Percentiles rank a stretch among this genome's conserved stretches.
phyloP scores from a whole-genome alignment of 2,329 filamentous ascomycete genomes.

The Fusarium secorum region DNA sequence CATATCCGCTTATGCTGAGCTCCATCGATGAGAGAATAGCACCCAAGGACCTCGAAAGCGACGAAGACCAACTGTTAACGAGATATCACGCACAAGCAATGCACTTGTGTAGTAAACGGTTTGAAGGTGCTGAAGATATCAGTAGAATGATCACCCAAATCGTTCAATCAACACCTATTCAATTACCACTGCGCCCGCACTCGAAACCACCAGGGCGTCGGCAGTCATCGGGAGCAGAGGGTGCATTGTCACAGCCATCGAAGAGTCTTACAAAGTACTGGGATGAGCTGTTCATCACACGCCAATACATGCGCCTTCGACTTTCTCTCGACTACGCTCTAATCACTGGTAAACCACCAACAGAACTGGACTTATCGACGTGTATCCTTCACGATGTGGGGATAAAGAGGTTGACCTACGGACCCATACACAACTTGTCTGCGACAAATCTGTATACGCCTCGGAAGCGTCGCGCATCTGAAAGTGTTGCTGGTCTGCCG shows the following conservation, averaged over 20 bases:
- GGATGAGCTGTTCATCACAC: conserved; percentile 11
- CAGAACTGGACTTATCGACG: background rate
- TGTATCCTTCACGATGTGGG: background rate
- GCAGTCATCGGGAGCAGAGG: background rate
- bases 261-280: background rate
- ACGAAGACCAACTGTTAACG: background rate
- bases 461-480: conserved; percentile 1
- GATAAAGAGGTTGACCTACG: background rate
- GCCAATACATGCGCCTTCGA: conserved; percentile 3
- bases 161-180: conserved; percentile 5
- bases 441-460: background rate
- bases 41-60: background rate
- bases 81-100: conserved; percentile 11
- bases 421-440: background rate
- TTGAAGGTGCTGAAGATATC: conserved; percentile 7
- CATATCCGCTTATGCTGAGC: conserved; percentile 16
- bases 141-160: conserved; percentile 20
- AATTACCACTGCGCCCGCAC: background rate
- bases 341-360: background rate
- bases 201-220: background rate
- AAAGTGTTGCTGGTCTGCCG: background rate
- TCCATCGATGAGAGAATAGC: conserved; percentile 6
- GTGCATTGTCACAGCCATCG: accelerated
- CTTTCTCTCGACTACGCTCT: conserved; percentile 10
- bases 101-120: conserved; percentile 2